Evolutionary conservation across 2,329 filamentous ascomycete genomes (phyloP).

Genomic region (Escovopsis sp.): DNA sequence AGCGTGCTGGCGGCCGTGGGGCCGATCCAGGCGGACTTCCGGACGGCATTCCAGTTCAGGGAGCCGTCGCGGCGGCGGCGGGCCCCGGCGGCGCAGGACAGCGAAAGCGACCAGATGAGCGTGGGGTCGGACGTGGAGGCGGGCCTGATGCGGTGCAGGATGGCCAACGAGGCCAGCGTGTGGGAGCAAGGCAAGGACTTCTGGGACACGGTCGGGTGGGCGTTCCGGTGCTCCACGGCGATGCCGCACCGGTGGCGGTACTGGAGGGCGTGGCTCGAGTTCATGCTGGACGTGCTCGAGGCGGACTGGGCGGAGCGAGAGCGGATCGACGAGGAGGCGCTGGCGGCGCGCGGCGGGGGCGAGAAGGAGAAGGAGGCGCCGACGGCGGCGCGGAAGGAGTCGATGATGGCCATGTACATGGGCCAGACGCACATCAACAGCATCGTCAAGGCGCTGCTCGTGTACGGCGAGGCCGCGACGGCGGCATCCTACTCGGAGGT

Average conservation of each 20-base stretch:
- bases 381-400: conserved; percentile 27
- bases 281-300: conserved; percentile 66
- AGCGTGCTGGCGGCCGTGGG: conserved; percentile 51
- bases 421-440: conserved; percentile 31
- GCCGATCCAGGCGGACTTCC: conserved; percentile 53
- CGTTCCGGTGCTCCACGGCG: conserved; percentile 71
- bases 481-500: conserved; percentile 47
- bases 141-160: conserved; percentile 38
- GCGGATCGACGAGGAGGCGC: conserved; percentile 27
- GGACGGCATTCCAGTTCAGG: conserved; percentile 57
- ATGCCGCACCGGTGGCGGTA: conserved; percentile 62
- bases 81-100: conserved; percentile 25
- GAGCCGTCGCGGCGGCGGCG: conserved; percentile 16
- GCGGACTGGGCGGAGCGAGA: conserved; percentile 49
- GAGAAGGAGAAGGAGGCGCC: conserved; percentile 9
- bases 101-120: conserved; percentile 23
- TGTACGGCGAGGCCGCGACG: conserved; percentile 42
- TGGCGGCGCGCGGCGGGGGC: conserved; percentile 9
- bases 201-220: conserved; percentile 82
- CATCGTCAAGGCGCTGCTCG: conserved; percentile 52
- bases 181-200: conserved; percentile 73
- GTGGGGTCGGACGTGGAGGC: conserved; percentile 30
- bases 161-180: conserved; percentile 51
- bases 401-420: conserved; percentile 48
- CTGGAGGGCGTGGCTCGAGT: conserved; percentile 69